Percentiles rank a stretch among this genome's conserved stretches.
These are phyloP conservation scores for Colletotrichum horii DNA, from an alignment of 2,329 filamentous ascomycete species.

Conservation along the genomic window DNA sequence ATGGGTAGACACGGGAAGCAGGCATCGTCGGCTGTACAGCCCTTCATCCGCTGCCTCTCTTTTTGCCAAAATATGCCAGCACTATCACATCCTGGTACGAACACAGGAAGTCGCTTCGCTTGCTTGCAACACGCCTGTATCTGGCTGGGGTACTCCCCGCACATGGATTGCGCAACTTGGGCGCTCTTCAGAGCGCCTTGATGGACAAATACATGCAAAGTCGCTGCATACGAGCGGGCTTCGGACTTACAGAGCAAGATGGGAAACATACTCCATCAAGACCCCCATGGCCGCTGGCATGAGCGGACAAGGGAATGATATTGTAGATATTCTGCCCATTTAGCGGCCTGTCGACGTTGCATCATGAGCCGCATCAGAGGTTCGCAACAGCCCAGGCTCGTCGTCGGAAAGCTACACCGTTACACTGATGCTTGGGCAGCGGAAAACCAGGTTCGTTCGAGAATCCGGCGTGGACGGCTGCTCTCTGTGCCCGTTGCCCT, in stretches of 20 bases:
- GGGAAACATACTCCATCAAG: not conserved
- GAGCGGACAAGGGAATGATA: not conserved
- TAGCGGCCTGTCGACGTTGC: not conserved
- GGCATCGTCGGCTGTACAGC: not conserved
- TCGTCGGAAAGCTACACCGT: not conserved
- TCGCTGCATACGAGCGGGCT: not conserved
- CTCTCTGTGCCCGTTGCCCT: not conserved
- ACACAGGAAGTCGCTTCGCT: not conserved
- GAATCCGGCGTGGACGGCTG: not conserved
- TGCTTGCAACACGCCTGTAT: not conserved
- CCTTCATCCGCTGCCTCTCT: not conserved
- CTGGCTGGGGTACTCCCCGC: not conserved
- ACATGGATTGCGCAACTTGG: not conserved
- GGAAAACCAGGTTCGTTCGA: not conserved
- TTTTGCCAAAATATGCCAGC: not conserved
- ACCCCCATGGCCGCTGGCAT: not conserved
- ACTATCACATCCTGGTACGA: not conserved
- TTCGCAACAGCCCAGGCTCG: not conserved
- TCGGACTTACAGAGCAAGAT: not conserved
- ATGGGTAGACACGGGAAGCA: not conserved
- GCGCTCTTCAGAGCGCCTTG: not conserved
- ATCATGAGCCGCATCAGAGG: not conserved
- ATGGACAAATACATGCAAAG: not conserved
- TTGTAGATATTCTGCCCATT: conserved; percentile 8
- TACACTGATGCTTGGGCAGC: not conserved